Base-by-base conservation (phyloP, 2,329 filamentous ascomycete species). In the Xylaria sp. region DNA sequence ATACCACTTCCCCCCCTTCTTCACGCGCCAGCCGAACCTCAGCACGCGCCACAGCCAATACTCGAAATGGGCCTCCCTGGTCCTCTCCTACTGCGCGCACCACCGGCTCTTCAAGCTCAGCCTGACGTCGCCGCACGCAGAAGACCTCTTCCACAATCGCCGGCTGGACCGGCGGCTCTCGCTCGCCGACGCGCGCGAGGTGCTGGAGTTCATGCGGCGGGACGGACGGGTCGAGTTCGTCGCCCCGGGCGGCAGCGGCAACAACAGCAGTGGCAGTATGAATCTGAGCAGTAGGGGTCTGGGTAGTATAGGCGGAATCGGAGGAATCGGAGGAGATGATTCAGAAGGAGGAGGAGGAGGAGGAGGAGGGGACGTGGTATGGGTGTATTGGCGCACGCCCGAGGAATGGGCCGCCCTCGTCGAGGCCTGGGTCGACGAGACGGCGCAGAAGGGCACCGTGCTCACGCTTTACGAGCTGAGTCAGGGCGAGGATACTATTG, bases 391-490 rank as follows among this genome's bases (percentile, higher is more conserved):
- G 95, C 87, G 88, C 71, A 92, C 89, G 75, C 91, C 92, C 0
- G 93, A 97, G 78, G 95, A 98, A 82, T 99, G 96, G 95, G 96
- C 94, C 1, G 88, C 86, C 40, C 78, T 90, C 68, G 83, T 98
- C 50, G 91, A 92, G 79, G 87, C 84, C 51, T 98, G 93, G 90
- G 91, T 94, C 54, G 94, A 98, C 35, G 89, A 90, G 70, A 97
- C 94, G 69, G 96, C 90, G 3, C 94, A 98, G 84, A 95, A 92
- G 84, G 93, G 93, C 27, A 89, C 87, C 13, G 95, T 99, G 65
- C 81, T 99, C 77, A 99, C 96, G 65, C 84, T 99, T 27, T 98
- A 98, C 80, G 96, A 99, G 83, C 83, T 99, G 75, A 87, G 89
- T 1, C 90, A 98, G 80, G 93, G 95, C n/a, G 95, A 98, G 77